Percentiles rank a stretch among this genome's conserved stretches.
phyloP scores from a whole-genome alignment of 1,284 basidiomycete species.

The Rhizoctonia solani region DNA sequence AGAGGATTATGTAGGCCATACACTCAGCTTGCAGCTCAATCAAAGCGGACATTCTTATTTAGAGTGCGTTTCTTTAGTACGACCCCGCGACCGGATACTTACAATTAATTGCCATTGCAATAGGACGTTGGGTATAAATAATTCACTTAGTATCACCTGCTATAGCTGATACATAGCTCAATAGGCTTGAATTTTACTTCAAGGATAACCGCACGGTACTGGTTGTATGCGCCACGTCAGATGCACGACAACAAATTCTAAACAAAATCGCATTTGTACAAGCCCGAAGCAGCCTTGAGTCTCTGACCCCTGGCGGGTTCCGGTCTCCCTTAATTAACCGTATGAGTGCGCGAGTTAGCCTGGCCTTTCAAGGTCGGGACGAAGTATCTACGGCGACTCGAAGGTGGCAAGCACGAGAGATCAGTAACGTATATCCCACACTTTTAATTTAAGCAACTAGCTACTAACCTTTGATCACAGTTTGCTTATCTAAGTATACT shows the following conservation, averaged over 20 bases:
- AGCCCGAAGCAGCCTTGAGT: constrained; percentile 31
- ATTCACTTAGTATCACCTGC: not conserved
- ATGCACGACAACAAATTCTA: constrained; percentile 65
- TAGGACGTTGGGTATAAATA: constrained; percentile 63
- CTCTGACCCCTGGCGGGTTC: constrained; percentile 42
- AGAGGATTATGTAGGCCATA: constrained; percentile 63
- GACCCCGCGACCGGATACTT: not conserved
- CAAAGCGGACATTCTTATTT: constrained; percentile 85
- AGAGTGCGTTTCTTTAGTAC: constrained; percentile 47
- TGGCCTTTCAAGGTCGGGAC: constrained; percentile 52
- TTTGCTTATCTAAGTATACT: constrained; percentile 85
- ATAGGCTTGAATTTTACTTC: constrained; percentile 86
- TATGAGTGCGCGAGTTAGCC: constrained; percentile 54
- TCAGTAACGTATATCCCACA: constrained; percentile 72
- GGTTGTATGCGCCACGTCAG: constrained; percentile 74
- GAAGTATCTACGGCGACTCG: constrained; percentile 70
- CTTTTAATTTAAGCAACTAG: not conserved
- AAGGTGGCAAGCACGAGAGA: constrained; percentile 84
- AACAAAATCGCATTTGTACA: constrained; percentile 47
- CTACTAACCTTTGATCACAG: constrained; percentile 48
- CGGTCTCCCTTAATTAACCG: constrained; percentile 61
- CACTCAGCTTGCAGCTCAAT: constrained; percentile 74
- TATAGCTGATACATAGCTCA: not conserved
- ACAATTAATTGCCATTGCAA: not conserved
- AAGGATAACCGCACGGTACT: constrained; percentile 83